These are phyloP conservation scores for Phlyctochytrium bullatum DNA, from an alignment of 192 early-diverging fungal species.

Conservation along the genomic window DNA sequence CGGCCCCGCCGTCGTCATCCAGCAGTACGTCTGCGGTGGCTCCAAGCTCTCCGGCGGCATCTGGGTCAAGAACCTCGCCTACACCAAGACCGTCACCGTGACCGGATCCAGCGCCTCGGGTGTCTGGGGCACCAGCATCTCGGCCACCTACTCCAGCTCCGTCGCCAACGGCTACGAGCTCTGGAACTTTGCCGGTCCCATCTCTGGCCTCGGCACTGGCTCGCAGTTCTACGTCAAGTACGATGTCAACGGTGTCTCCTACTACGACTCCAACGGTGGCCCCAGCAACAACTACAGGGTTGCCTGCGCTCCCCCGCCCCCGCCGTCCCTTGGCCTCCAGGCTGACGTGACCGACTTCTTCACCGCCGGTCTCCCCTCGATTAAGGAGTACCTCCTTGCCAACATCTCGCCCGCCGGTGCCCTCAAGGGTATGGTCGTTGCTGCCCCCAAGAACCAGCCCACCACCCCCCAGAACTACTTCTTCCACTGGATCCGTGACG, in stretches of 20 bases:
- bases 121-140: neutral
- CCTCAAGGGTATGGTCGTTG: conserved; percentile 10
- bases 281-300: conserved; percentile 11
- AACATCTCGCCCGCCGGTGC: conserved; percentile 28
- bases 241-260: conserved; percentile 27
- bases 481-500: conserved; percentile 57
- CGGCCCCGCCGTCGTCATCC: neutral
- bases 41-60: neutral
- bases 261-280: conserved; percentile 32
- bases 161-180: conserved; percentile 9
- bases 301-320: neutral
- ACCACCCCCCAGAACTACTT: conserved; percentile 59
- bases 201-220: conserved; percentile 1
- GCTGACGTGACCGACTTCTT: conserved; percentile 16
- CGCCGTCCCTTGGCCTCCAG: conserved; percentile 1
- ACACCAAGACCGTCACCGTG: conserved; percentile 3
- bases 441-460: conserved; percentile 9
- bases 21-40: conserved; percentile 1
- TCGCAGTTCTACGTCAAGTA: conserved; percentile 39
- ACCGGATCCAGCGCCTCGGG: neutral
- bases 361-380: conserved; percentile 3
- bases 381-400: conserved; percentile 7
- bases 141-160: conserved; percentile 1
- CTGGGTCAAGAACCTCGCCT: conserved; percentile 11
- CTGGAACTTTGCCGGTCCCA: conserved; percentile 4